Conservation (phyloP, 2,329 filamentous ascomycete species). For the Lachnellula arida region DNA sequence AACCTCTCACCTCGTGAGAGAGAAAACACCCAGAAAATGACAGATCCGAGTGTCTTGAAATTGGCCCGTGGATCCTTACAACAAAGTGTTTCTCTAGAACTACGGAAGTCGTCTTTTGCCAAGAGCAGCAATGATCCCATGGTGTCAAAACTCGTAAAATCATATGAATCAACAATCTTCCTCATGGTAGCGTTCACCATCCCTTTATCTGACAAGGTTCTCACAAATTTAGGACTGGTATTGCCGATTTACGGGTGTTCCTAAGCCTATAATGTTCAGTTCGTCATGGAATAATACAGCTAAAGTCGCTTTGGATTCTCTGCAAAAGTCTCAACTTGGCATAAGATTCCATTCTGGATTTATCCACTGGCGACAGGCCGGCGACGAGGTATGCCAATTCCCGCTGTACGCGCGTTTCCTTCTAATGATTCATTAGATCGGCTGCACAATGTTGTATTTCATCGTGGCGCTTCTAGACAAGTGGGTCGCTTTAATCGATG, state of each 20-base stretch:
- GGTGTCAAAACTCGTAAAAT: conserved; percentile 38
- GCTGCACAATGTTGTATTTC: conserved; percentile 50
- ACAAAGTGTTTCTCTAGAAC: conserved; percentile 42
- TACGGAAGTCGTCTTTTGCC: conserved; percentile 37
- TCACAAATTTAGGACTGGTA: conserved; percentile 43
- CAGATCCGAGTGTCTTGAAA: conserved; percentile 40
- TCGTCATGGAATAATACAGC: conserved; percentile 55
- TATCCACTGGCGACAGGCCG: conserved; percentile 53
- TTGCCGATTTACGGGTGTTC: conserved; percentile 44
- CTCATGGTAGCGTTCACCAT: conserved; percentile 9
- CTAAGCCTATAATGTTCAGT: conserved; percentile 47
- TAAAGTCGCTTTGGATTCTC: conserved; percentile 48
- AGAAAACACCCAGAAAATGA: conserved; percentile 16
- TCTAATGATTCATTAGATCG: conserved; percentile 20
- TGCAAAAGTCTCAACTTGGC: conserved; percentile 49
- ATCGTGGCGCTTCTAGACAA: conserved; percentile 51
- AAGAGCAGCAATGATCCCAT: conserved; percentile 40
- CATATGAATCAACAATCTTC: conserved; percentile 12
- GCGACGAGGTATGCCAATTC: conserved; percentile 39
- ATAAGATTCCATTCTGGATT: conserved; percentile 52
- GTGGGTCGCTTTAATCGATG: conserved; percentile 46
- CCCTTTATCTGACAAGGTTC: conserved; percentile 1
- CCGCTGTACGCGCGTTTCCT: neutral
- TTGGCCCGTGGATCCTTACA: conserved; percentile 43
- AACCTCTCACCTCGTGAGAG: conserved; percentile 21